phyloP scores from a whole-genome alignment of 2,329 filamentous ascomycete genomes.

The Pleoardoris graminearum region DNA sequence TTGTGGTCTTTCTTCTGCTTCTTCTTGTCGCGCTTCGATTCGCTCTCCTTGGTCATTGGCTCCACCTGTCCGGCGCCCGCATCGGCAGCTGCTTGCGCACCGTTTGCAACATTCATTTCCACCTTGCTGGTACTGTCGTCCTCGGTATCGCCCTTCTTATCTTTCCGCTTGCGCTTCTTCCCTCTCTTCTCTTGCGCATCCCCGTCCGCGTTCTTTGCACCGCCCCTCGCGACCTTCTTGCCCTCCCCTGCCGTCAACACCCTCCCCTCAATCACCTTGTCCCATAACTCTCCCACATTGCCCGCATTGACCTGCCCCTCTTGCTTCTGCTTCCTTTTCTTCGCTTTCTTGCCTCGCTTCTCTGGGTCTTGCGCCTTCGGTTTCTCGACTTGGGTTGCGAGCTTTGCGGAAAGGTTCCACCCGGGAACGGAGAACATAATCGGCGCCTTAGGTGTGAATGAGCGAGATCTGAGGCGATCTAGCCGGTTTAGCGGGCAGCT shows the following conservation, averaged over 20 bases:
- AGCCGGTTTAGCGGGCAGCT: neutral
- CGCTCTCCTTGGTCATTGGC: conserved; percentile 10
- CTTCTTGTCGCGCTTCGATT: conserved; percentile 41
- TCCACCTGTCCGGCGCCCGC: conserved; percentile 3
- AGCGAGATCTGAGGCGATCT: neutral
- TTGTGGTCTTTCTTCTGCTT: conserved; percentile 41
- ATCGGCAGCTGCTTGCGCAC: conserved; percentile 23
- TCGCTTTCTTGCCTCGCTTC: conserved; percentile 58
- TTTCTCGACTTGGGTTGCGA: conserved; percentile 69
- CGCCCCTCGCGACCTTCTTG: conserved; percentile 58
- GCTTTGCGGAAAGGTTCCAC: conserved; percentile 78
- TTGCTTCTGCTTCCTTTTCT: conserved; percentile 60
- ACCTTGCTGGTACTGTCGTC: conserved; percentile 22
- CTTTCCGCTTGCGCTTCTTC: conserved; percentile 39
- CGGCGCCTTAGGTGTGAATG: neutral
- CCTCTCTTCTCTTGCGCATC: conserved; percentile 43
- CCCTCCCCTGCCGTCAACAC: conserved; percentile 74
- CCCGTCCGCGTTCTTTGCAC: conserved; percentile 29
- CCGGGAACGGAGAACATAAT: conserved; percentile 91
- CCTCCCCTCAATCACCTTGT: conserved; percentile 47
- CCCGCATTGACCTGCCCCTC: conserved; percentile 81
- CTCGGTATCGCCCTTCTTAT: conserved; percentile 29
- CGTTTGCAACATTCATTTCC: conserved; percentile 30
- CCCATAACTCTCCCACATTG: conserved; percentile 50
- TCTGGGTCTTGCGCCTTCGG: conserved; percentile 39